These are phyloP conservation scores for Hypsizygus ulmarius DNA, from an alignment of 1,284 basidiomycete species.

Conservation along the genomic window DNA sequence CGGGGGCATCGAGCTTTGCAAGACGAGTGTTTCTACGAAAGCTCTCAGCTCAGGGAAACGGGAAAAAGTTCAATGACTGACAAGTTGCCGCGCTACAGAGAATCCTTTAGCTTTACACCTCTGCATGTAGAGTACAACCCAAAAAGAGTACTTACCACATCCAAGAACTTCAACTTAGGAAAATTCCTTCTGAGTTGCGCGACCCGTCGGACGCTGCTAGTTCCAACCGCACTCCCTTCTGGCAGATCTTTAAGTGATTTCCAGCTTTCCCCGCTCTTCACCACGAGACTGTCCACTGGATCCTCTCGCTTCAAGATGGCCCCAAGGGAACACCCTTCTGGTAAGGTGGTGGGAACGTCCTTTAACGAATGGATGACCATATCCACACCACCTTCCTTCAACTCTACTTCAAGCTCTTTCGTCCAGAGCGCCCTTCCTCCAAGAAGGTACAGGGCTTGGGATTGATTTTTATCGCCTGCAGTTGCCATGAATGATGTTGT, in stretches of 20 bases:
- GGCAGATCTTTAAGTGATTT: conserved; percentile 83
- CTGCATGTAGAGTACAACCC: conserved; percentile 10
- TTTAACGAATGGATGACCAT: conserved; percentile 94
- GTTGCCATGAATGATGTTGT: conserved; percentile 85
- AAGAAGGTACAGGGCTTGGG: conserved; percentile 74
- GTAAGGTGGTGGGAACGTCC: conserved; percentile 89
- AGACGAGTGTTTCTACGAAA: conserved; percentile 80
- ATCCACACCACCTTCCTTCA: conserved; percentile 56
- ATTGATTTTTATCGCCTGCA: conserved; percentile 90
- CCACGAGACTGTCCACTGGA: conserved; percentile 86
- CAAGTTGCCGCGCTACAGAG: conserved; percentile 73
- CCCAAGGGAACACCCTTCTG: conserved; percentile 82
- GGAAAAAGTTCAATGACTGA: conserved; percentile 35
- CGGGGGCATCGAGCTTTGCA: conserved; percentile 85
- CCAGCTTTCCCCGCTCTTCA: conserved; percentile 77
- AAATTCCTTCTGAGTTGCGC: conserved; percentile 86
- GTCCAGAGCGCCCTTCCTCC: conserved; percentile 75
- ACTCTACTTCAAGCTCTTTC: conserved; percentile 24
- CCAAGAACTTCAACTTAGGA: conserved; percentile 81
- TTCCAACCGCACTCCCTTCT: conserved; percentile 88
- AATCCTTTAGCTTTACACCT: conserved; percentile 7
- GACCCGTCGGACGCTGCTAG: conserved; percentile 89
- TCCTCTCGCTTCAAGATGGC: conserved; percentile 89
- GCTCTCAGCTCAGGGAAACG: conserved; percentile 5
- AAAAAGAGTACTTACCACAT: conserved; percentile 67